Percentiles rank a stretch among this genome's conserved stretches.
These are phyloP conservation scores for Fusarium pseudograminearum DNA, from an alignment of 2,329 filamentous ascomycete genomes.

Conservation along the genomic window DNA sequence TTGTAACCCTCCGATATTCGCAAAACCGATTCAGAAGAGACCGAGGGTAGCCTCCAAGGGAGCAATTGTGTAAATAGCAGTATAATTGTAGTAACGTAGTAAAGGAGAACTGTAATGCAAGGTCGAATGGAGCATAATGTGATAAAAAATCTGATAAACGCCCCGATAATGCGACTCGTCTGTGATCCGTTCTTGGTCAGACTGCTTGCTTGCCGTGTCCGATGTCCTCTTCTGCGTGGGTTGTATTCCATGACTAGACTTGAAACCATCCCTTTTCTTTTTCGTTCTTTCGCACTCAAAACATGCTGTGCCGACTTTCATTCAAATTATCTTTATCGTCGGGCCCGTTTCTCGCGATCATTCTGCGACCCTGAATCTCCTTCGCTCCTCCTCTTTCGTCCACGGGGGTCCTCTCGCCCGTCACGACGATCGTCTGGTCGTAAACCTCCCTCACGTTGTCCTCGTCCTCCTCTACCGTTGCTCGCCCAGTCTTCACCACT, in stretches of 20 bases:
- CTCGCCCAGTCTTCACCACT: conserved; percentile 53
- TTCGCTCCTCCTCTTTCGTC: conserved; percentile 60
- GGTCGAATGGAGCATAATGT: conserved; percentile 38
- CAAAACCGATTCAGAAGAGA: conserved; percentile 12
- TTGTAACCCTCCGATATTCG: conserved; percentile 1
- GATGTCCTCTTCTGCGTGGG: conserved; percentile 27
- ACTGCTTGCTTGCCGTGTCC: conserved; percentile 34
- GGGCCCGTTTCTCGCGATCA: conserved; percentile 67
- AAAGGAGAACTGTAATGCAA: conserved; percentile 42
- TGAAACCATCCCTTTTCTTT: conserved; percentile 7
- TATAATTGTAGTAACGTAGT: conserved; percentile 45
- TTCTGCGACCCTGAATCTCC: conserved; percentile 53
- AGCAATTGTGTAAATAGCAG: conserved; percentile 33
- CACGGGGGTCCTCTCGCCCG: conserved; percentile 54
- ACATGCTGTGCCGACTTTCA: conserved; percentile 29
- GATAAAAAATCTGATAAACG: conserved; percentile 39
- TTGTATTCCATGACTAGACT: conserved; percentile 30
- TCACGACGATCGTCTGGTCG: conserved; percentile 52
- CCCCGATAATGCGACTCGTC: conserved; percentile 41
- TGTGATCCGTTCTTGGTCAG: conserved; percentile 23
- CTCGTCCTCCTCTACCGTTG: conserved; percentile 51
- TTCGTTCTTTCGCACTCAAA: conserved; percentile 34
- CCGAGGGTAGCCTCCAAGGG: conserved; percentile 14
- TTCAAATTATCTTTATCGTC: conserved; percentile 54
- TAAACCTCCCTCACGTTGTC: conserved; percentile 49